Evolutionary conservation across 768 basidiomycete genomes (phyloP), one percentile per base, ranked within the genome.

Genomic region (Kwoniella heveanensis): DNA sequence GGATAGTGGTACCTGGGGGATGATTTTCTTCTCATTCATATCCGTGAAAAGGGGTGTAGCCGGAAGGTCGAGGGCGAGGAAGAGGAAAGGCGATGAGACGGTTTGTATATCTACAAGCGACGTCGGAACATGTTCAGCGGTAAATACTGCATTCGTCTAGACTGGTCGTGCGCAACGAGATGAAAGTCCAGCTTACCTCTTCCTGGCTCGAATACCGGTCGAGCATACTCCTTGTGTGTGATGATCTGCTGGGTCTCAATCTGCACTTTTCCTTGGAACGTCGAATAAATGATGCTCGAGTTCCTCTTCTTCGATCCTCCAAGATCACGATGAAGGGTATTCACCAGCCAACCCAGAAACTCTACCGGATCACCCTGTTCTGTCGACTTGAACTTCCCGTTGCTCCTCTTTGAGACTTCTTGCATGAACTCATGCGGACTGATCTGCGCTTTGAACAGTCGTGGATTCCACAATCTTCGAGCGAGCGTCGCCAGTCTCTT

Each of bases 401-500:
- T 85, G 73, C 91, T 94, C 53, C 89, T 88, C 67, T 92, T 85
- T 70, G 89, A 88, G 59, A 98, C 94, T 81, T 98, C 96, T 80
- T 99, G 96, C 60, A 99, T 82, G 79, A 98, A 93, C 78, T 99
- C 96, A 78, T 99, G 96, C n/a, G 96, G 96, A 70, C 89, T 91
- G 71, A 97, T 93, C 84, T 99, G 96, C 64, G 90, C 89, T 80
- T 99, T 99, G 86, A 99, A 99, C 60, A 95, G 82, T 54, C 88
- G 84, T 9, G 94, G 92, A 80, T 96, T 98, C 96, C 96, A 99
- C 39, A 97, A 76, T 81, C 98, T 93, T 80, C 92, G 92, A 1
- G 91, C 88, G 21, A 99, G 85, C 13, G 86, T 84, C 19, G 91
- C 88, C 72, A 98, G 91, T 24, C 96, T 88, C 73, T 87, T 89